Evolutionary conservation across 495 filamentous ascomycete genomes (phyloP), one percentile per base, ranked within the genome.

Genomic region (Antarctomyces pellizariae): DNA sequence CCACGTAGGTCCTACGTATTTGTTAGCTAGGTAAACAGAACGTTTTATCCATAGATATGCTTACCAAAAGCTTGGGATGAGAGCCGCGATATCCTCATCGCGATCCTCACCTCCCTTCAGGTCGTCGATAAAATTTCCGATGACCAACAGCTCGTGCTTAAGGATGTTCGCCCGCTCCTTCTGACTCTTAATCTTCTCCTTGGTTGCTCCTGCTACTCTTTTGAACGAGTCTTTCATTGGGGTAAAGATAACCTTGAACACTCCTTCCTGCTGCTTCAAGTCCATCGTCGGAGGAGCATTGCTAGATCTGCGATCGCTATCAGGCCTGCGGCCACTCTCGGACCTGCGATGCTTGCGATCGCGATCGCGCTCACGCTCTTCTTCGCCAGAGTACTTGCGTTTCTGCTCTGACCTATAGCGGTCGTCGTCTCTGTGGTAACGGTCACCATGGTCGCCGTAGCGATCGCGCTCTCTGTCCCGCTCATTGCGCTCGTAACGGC

Each of bases 221-320:
- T 57, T 56, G 4, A 80, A 46, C 31, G 62, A 67, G 7, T 59
- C 51, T 26, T 52, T 54, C 24, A 72, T 61, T 7, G 66, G 72
- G 30, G 56, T 60, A 42, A 75, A 57, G 26, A 70, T 49, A 35
- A 49, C 46, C 30, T 53, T 53, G n/a, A 66, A 48, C 49, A 67
- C 59, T 21, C 54, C 53, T 29, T 65, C 57, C 18, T 32, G 24
- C 19, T 37, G 28, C 14, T 41, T 22, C 11, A 22, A 30, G 35
- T 23, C 29, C 7, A 29, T 36, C 7, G 36, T 31, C 10, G 11
- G 8, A 32, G 20, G 9, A 11, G 14, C 14, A 13, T 4, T 18
- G 7, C 15, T 33, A 3, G 28, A 18, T 16, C 35, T 32, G 9
- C 34, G 26, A 16, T 26, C 10, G 10, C 39, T 31, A 18, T 41